Conservation (phyloP, 257 asterid genomes). For the Voacanga thouarsii region DNA sequence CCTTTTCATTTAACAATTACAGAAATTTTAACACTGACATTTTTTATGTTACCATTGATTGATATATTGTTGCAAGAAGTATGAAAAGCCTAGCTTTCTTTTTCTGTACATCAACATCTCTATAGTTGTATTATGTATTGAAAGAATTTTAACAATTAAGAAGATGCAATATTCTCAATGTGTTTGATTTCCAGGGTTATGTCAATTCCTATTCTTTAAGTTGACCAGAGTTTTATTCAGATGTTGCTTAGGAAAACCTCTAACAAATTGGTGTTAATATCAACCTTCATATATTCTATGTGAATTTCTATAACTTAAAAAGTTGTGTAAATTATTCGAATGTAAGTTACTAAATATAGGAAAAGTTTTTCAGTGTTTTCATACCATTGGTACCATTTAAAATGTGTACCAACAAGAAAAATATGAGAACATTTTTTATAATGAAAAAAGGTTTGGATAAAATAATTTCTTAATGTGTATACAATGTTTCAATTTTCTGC, state of each 20-base stretch:
- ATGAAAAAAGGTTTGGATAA: not conserved
- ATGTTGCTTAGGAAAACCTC: not conserved
- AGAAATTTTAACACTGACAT: not conserved
- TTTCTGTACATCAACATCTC: not conserved
- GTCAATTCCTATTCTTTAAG: not conserved
- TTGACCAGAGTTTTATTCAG: not conserved
- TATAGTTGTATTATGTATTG: not conserved
- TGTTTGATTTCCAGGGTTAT: not conserved
- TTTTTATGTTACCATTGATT: not conserved
- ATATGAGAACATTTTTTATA: not conserved
- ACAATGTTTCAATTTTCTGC: not conserved
- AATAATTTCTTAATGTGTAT: not conserved
- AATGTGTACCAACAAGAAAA: not conserved
- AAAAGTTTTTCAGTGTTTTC: not conserved
- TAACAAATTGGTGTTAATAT: not conserved
- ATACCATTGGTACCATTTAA: not conserved
- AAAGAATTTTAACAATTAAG: not conserved
- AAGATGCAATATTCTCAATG: not conserved
- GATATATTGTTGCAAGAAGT: too few species aligned
- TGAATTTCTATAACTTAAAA: not conserved
- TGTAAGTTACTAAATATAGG: not conserved
- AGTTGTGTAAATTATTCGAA: too few species aligned
- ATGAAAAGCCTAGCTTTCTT: not conserved
- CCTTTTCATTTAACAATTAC: not conserved
- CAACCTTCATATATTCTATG: not conserved